phyloP scores from a whole-genome alignment of 73 alveolate species.

The Tetrahymena thermophila region DNA sequence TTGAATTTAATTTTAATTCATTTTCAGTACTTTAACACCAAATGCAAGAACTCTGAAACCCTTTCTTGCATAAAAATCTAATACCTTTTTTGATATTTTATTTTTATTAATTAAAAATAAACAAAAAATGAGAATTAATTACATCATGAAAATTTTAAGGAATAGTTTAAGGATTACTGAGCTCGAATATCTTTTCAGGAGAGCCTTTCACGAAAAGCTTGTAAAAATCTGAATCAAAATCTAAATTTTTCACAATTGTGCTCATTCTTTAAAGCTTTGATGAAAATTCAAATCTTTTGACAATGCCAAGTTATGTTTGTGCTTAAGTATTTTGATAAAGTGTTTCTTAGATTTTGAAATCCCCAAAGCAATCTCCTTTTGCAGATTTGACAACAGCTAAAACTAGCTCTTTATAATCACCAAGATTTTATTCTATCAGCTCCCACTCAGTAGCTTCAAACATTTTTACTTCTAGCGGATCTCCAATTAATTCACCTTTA shows the following conservation, averaged over 20 bases:
- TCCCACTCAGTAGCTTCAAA: conserved; percentile 91
- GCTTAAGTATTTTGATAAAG: not conserved
- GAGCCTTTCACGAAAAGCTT: conserved; percentile 69
- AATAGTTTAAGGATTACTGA: conserved; percentile 59
- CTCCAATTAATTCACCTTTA: conserved; percentile 84
- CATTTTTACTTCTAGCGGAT: conserved; percentile 94
- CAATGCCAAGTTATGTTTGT: conserved; percentile 23
- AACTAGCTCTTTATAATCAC: conserved; percentile 51
- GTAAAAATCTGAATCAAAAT: conserved; percentile 39
- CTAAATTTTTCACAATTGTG: conserved; percentile 26
- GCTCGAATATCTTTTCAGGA: conserved; percentile 73
- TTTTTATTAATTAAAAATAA: too few species aligned
- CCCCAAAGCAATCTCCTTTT: not conserved
- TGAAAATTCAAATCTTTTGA: conserved; percentile 64
- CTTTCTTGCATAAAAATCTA: conserved; percentile 66
- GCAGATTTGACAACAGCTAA: conserved; percentile 43
- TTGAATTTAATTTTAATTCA: not conserved
- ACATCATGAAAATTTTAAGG: conserved; percentile 75
- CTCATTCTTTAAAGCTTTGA: conserved; percentile 63
- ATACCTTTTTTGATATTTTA: not conserved
- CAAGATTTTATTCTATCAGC: conserved; percentile 43
- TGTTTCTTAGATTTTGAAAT: conserved; percentile 7
- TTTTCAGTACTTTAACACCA: conserved; percentile 59
- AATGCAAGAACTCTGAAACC: conserved; percentile 84
- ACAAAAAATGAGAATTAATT: not conserved